Base-by-base conservation (phyloP, 768 basidiomycete genomes). In the Naganishia onofrii region DNA sequence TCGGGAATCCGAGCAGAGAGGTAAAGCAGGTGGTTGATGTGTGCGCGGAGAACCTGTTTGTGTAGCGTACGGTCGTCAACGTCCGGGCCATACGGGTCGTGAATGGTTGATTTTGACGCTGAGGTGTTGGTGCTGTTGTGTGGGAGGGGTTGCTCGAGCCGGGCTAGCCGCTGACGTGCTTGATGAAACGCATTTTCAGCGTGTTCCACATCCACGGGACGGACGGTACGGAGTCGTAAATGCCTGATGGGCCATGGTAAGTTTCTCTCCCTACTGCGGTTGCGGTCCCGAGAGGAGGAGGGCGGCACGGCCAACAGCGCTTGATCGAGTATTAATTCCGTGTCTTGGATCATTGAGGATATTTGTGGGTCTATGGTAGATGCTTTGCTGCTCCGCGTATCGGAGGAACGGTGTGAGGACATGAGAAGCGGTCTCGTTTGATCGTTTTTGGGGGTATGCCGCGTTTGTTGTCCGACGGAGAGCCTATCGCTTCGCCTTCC, bases 11-110 rank as follows among this genome's bases (percentile, higher is more conserved):
- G 44, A 5, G 77, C 73, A n/a, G 68, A 67, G 23, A 78, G 70
- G 53, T 78, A 78, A 21, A 78, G 69, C 55, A 76, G 26, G 44
- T 76, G 74, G 57, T 75, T 74, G 38, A 75, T 51, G 57, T 72
- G 67, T 28, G 68, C 32, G 88, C 89, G 88, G 81, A 89, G 44
- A 87, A 88, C 70, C 87, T 83, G 78, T 81, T 89, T 55, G 85
- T 90, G 19, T 90, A 87, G 74, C 82, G 60, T 2, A 32, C 44
- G 34, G 12, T 15, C 7, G 42, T 42, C 42, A 15, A 15, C 42
- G 13, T 42, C 34, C 6, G 34, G n/a, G n/a, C n/a, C n/a, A n/a
- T n/a, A n/a, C n/a, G n/a, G n/a, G n/a, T n/a, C n/a, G n/a, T n/a
- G n/a, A n/a, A n/a, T n/a, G n/a, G n/a, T n/a, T n/a, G n/a, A n/a